Base-by-base conservation (phyloP, 176 grass and related monocot genomes). In the Carex cristatella region DNA sequence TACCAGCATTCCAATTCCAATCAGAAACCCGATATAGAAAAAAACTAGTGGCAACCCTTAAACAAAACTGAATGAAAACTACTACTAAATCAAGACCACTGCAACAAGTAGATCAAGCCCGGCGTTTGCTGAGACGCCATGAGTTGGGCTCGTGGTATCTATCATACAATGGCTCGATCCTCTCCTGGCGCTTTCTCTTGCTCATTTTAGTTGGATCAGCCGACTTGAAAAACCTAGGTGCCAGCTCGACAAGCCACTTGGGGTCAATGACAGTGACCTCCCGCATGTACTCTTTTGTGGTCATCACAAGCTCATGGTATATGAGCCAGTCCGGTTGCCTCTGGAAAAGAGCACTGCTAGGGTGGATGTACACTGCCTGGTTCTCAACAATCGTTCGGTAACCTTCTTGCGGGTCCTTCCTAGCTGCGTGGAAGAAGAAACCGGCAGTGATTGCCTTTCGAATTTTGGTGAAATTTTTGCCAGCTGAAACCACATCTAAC, bases 311-410 rank as follows among this genome's bases (percentile, higher is more conserved):
- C 84, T 94, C 92, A 11, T 97, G 89, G 72, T 97, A 97, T 15
- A 97, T 92, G 31, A 97, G 90, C 94, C 94, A 97, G 42, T 94
- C 92, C 12, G 94, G 94, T 38, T 97, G 94, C 78, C 94, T 88
- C 79, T 97, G 94, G 87, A 97, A 97, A 61, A 94, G 69, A 9
- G 94, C 92, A 9, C 90, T 94, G 72, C 92, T 92, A 1, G 94
- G 94, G 72, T 97, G 92, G 65, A 97, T 97, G 84, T 93, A 94
- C 18, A 97, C 94, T 2, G 91, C 89, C 81, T 97, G 92, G 87
- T 94, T 98, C 64, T 98, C 93, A 1, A 98, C 95, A 75, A 98
- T 67, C 58, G 95, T 95, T 55, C 89, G 88, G 71, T 98, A 98
- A 35, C 95, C 95, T 81, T 98, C 92, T 83, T 94, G 94, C 6